These are phyloP conservation scores for Zymoseptoria brevis DNA, from an alignment of 2,329 filamentous ascomycete genomes.

Conservation along the genomic window DNA sequence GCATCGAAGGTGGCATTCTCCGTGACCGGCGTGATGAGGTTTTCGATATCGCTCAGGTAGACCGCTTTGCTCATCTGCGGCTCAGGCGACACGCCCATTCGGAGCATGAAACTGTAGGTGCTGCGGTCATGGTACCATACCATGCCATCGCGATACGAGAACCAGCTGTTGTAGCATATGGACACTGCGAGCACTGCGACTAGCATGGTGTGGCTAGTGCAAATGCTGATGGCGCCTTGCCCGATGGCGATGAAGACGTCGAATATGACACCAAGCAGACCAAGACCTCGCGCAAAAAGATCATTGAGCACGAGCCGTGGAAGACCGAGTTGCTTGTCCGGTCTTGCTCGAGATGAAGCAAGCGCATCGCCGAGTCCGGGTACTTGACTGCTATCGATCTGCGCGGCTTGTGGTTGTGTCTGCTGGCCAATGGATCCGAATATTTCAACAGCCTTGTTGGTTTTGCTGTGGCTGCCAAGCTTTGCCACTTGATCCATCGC, in stretches of 20 bases:
- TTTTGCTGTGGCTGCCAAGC: constrained; percentile 64
- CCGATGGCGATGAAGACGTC: constrained; percentile 39
- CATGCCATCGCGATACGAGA: constrained; percentile 64
- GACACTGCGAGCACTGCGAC: constrained; percentile 62
- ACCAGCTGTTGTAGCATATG: constrained; percentile 62
- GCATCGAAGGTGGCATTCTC: constrained; percentile 13
- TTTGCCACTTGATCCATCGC: constrained; percentile 70
- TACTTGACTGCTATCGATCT: constrained; percentile 23
- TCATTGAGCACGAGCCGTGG: constrained; percentile 25
- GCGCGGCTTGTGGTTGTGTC: constrained; percentile 47
- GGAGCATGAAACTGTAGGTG: constrained; percentile 71
- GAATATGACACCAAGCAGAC: constrained; percentile 21
- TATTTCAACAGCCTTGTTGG: constrained; percentile 69
- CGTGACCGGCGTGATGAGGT: constrained; percentile 39
- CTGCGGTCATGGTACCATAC: constrained; percentile 81
- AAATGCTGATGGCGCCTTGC: constrained; percentile 23
- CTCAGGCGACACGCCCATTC: constrained; percentile 72
- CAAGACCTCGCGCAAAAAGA: constrained; percentile 19
- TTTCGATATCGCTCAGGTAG: constrained; percentile 72
- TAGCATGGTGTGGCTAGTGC: constrained; percentile 62
- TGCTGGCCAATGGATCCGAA: constrained; percentile 68
- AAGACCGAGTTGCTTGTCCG: constrained; percentile 16
- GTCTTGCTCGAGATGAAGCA: constrained; percentile 5
- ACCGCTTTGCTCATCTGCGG: constrained; percentile 75
- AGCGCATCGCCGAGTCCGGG: constrained; percentile 9